Base-by-base conservation (phyloP, 441 rosid genomes). In the Populus trichocarpa region DNA sequence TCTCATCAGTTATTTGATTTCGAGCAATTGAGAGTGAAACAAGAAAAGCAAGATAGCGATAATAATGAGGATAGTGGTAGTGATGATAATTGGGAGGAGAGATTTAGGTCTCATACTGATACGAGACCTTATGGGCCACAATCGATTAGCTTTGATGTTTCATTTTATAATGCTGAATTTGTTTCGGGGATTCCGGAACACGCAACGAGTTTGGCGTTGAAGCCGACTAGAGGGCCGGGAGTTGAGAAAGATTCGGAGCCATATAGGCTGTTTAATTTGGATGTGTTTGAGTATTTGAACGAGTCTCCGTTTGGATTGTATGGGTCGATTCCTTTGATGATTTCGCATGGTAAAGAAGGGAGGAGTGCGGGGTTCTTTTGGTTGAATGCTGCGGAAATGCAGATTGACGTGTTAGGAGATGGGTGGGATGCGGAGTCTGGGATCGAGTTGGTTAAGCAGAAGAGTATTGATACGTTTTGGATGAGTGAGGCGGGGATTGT, bases 301-400 rank as follows among this genome's bases (percentile, higher is more conserved):
- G 98, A 97, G 10, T 97, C 99, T 0, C 98, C 99, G 3, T 97
- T 97, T 73, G 99, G 99, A 61, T 86, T 97, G 59, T 97, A 97
- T 75, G 99, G 99, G 5, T 87, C 99, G 1, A 93, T 95, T 28
- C 98, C 99, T 0, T 91, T 97, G 80, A 97, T 97, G 99, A 85
- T 94, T 76, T 90, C 97, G 0, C 99, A 93, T 67, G 94, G 99
- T 22, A 92, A 91, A 82, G 83, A 84, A 0, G 92, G 97, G 14
- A 90, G 86, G 79, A 91, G 87, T 74, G 88, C 90, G 0, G 99
- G 99, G 1, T 95, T 97, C 79, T 95, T 97, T 84, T 97, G 99
- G 99, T 78, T 97, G 80, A 97, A 97, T 83, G 97, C 98, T 32
- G 99, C 99, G 0, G 99, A 97, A 82, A 97, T 97, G 99, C 98